phyloP scores from a whole-genome alignment of 495 filamentous ascomycete species.

The Arthonia radiata region DNA sequence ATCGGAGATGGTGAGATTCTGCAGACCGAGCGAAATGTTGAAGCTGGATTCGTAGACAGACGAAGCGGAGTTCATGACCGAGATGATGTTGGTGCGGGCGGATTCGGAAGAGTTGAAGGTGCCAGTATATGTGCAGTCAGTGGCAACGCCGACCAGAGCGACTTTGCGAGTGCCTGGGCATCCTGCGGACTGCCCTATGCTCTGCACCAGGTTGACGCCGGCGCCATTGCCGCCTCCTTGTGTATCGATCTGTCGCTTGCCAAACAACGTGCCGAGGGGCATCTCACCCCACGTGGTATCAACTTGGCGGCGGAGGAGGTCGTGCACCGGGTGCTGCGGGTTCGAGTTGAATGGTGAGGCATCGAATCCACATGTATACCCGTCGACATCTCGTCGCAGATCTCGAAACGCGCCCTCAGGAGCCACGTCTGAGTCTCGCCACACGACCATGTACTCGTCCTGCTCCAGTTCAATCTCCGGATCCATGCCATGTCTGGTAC shows the following conservation, averaged over 20 bases:
- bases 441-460: conserved; percentile 73
- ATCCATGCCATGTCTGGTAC: conserved; percentile 50
- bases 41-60: conserved; percentile 69
- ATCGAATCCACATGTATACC: conserved; percentile 33
- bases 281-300: conserved; percentile 24
- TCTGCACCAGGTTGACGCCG: conserved; percentile 54
- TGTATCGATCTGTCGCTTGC: conserved; percentile 27
- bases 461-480: conserved; percentile 30
- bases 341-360: conserved; percentile 43
- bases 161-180: conserved; percentile 77
- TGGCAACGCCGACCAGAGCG: conserved; percentile 75
- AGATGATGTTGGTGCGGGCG: conserved; percentile 49
- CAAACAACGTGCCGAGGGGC: conserved; percentile 30
- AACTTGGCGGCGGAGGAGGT: conserved; percentile 14
- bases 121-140: conserved; percentile 66
- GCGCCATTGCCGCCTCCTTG: conserved; percentile 49
- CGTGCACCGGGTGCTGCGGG: conserved; percentile 39
- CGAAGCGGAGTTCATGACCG: conserved; percentile 66
- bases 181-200: conserved; percentile 58
- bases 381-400: conserved; percentile 3
- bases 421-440: conserved; percentile 67
- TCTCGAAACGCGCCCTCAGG: conserved; percentile 10
- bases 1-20: conserved; percentile 56
- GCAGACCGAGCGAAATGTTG: conserved; percentile 77
- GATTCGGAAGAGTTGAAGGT: conserved; percentile 36